Evolutionary conservation across 2,329 filamentous ascomycete genomes (phyloP), one percentile per base, ranked within the genome.

Genomic region (Stromatinia cepivora): DNA sequence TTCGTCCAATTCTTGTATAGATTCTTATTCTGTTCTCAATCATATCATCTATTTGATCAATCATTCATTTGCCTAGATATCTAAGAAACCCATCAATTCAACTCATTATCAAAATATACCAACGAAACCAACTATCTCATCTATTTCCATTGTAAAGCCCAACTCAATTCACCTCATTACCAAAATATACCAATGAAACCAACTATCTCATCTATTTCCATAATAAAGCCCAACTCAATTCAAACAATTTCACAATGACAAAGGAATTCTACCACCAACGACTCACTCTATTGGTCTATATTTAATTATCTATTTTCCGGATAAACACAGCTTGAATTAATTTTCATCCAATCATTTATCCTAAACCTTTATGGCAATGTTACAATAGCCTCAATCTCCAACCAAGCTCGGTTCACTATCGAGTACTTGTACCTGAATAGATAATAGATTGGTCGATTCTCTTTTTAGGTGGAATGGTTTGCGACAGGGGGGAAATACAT

Each of bases 401-500:
- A 22, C 17, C 25, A 20, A 31, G 58, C 58, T 46, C 58, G 58
- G 58, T n/a, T 57, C 54, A 39, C 53, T 31, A 56, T 56, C 53
- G 53, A 36, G 54, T 22, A 39, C 54, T 48, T 17, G 45, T 48
- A 8, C 45, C 45, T 22, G 39, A 42, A 42, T 42, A 42, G 10
- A 42, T 42, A 15, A 42, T 15, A 42, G 11, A 42, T 15, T 42
- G 39, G 39, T 13, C 39, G 39, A 42, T 42, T 15, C 39, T 42
- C 39, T 15, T 42, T 42, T 42, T 15, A 42, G 39, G 15, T 4
- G 13, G 11, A 15, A 15, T 42, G 11, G 15, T 15, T 42, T 42
- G 39, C n/a, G 15, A 42, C 36, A 13, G 15, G 13, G 39, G 39
- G 36, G 39, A 13, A 42, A 15, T 13, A 42, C 13, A 15, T 42